Percentiles rank a stretch among this genome's conserved stretches.
phyloP scores from a whole-genome alignment of 2,329 filamentous ascomycete species.

The Diaporthe nobilis region DNA sequence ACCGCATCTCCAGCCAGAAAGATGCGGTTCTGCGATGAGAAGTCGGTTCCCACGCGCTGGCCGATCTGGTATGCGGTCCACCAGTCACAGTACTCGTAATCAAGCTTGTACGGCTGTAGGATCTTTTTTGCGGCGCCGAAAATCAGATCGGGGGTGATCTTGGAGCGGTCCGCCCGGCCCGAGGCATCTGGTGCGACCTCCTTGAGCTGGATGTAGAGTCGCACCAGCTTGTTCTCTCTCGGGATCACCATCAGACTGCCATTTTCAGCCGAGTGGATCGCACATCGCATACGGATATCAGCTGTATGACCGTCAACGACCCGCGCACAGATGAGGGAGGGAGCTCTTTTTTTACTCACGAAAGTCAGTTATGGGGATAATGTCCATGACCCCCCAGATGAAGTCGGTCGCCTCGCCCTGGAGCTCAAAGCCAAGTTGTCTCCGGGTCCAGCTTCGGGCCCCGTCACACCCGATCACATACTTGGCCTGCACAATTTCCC shows the following conservation, averaged over 20 bases:
- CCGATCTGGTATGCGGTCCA: slow-evolving; percentile 78
- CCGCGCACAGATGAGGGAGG: slow-evolving; percentile 61
- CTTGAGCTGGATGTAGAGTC: slow-evolving; percentile 76
- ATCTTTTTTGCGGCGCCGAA: slow-evolving; percentile 75
- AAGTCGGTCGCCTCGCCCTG: slow-evolving; percentile 48
- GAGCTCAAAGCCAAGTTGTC: slow-evolving; percentile 60
- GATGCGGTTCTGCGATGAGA: slow-evolving; percentile 69
- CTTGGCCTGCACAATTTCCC: slow-evolving; percentile 66
- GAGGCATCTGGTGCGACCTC: slow-evolving; percentile 59
- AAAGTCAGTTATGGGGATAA: slow-evolving; percentile 50
- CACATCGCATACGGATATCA: slow-evolving; percentile 49
- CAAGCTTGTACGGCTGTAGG: slow-evolving; percentile 75
- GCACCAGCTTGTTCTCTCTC: slow-evolving; percentile 64
- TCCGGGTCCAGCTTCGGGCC: slow-evolving; percentile 75
- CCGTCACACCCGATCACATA: slow-evolving; percentile 80
- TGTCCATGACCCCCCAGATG: slow-evolving; percentile 49
- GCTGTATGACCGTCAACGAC: slow-evolving; percentile 63
- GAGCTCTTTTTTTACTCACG: slow-evolving; percentile 49
- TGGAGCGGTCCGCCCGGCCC: slow-evolving; percentile 68
- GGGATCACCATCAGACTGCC: slow-evolving; percentile 51
- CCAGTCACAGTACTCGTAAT: slow-evolving; percentile 76
- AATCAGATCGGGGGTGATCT: slow-evolving; percentile 75
- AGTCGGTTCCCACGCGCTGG: slow-evolving; percentile 72
- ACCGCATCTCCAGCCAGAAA: slow-evolving; percentile 80
- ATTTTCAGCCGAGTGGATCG: slow-evolving; percentile 48